Conservation (phyloP, 169 alveolate species). For the Plasmodium coatneyi region DNA sequence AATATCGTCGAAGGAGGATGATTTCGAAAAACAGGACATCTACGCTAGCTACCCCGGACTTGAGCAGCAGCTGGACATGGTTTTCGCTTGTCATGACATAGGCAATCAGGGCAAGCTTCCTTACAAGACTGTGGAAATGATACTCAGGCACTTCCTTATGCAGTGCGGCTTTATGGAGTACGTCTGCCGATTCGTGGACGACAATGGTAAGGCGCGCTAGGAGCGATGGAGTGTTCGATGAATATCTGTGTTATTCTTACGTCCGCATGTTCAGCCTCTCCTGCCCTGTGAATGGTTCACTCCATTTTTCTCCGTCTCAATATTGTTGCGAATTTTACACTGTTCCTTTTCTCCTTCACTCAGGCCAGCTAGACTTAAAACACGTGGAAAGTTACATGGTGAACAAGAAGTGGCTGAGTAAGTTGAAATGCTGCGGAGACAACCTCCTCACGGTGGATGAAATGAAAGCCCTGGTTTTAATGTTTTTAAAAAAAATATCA, state of each 20-base stretch:
- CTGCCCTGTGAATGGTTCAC: too few relatives aligned
- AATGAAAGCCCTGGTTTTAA: conserved; percentile 84
- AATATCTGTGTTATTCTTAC: neutral
- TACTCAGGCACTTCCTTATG: conserved; percentile 86
- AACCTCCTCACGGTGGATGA: conserved; percentile 83
- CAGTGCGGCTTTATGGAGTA: conserved; percentile 88
- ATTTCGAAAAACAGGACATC: conserved; percentile 62
- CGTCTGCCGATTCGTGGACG: conserved; percentile 80
- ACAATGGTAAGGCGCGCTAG: conserved; percentile 77
- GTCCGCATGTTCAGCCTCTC: neutral
- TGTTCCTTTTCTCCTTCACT: neutral
- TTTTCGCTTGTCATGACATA: conserved; percentile 87
- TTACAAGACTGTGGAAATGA: conserved; percentile 85
- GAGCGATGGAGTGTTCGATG: neutral
- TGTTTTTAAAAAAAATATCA: conserved; percentile 86
- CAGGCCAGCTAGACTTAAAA: conserved; percentile 82
- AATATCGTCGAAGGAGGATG: conserved; percentile 45
- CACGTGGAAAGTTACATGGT: conserved; percentile 75
- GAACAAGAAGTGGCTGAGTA: conserved; percentile 79
- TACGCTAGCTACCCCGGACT: conserved; percentile 84
- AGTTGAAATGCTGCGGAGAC: conserved; percentile 78
- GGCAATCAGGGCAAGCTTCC: conserved; percentile 83
- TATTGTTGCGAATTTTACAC: neutral
- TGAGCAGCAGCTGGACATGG: conserved; percentile 85
- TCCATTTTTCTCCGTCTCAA: too few relatives aligned